These are phyloP conservation scores for Gossypioides kirkii DNA, from an alignment of 345 rosid genomes.

Conservation along the genomic window DNA sequence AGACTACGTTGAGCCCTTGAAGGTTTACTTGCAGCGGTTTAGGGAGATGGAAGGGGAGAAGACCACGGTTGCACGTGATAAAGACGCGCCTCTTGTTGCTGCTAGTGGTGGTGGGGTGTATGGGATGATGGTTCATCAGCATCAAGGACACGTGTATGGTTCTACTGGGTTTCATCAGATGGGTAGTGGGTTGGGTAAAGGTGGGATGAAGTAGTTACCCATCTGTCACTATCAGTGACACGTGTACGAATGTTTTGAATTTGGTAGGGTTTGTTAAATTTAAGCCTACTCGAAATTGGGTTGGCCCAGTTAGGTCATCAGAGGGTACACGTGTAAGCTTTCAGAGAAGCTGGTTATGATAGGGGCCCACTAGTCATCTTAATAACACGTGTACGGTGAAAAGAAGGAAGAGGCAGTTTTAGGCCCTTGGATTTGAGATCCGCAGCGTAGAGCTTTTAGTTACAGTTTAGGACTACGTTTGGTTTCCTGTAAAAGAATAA, in stretches of 20 bases:
- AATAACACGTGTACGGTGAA: no score
- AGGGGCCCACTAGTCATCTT: no score
- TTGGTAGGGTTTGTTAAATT: background rate
- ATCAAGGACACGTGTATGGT: slow-evolving; percentile 22
- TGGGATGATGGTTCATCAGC: slow-evolving; percentile 5
- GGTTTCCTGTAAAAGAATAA: no score
- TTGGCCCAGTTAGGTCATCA: background rate
- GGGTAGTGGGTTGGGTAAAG: slow-evolving; percentile 11
- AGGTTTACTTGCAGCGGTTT: slow-evolving; percentile 45
- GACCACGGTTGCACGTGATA: slow-evolving; percentile 24
- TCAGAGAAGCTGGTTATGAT: no score
- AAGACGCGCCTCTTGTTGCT: slow-evolving; percentile 21
- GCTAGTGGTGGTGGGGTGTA: slow-evolving; percentile 24
- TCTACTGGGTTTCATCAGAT: slow-evolving; percentile 26
- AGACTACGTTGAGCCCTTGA: slow-evolving; percentile 52
- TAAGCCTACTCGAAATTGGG: background rate
- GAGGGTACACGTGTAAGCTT: background rate
- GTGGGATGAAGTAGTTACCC: slow-evolving; percentile 22
- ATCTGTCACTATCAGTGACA: background rate
- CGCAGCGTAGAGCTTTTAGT: no score
- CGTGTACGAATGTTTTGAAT: background rate
- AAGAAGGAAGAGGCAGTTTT: background rate
- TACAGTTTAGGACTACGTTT: no score
- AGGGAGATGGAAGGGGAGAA: slow-evolving; percentile 60
- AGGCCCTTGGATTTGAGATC: background rate